Percentiles rank a stretch among this genome's conserved stretches.
These are phyloP conservation scores for Podaxis sp. DNA, from an alignment of 768 basidiomycete genomes.

Conservation along the genomic window DNA sequence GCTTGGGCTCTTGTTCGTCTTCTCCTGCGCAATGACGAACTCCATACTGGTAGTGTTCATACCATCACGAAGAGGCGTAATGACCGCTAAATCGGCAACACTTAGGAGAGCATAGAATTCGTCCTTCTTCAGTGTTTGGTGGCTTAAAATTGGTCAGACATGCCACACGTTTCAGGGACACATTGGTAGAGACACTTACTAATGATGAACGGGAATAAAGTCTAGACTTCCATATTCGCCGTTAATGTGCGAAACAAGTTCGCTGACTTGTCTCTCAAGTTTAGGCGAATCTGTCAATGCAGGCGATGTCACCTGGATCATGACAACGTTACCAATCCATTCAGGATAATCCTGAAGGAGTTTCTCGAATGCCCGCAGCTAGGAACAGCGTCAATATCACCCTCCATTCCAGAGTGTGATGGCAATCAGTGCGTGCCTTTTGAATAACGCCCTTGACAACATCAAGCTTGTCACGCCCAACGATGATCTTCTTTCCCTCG, in stretches of 20 bases:
- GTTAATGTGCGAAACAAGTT: constrained; percentile 93
- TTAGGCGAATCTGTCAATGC: constrained; percentile 90
- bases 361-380: constrained; percentile 95
- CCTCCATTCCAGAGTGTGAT: background rate
- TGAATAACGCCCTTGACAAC: constrained; percentile 98
- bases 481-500: constrained; percentile 97
- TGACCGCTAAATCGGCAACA: constrained; percentile 92
- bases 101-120: constrained; percentile 95
- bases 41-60: constrained; percentile 99
- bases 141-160: constrained; percentile 44
- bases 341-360: constrained; percentile 91
- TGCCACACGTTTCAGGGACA: no score
- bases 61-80: constrained; percentile 93
- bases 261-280: constrained; percentile 89
- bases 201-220: constrained; percentile 97
- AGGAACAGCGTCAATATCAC: constrained; percentile 4
- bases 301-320: constrained; percentile 93
- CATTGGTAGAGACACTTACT: constrained; percentile 51
- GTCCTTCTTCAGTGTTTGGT: constrained; percentile 95
- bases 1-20: constrained; percentile 79
- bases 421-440: constrained; percentile 53
- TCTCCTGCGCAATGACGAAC: constrained; percentile 91
- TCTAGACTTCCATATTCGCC: constrained; percentile 93
- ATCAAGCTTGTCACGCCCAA: constrained; percentile 95
- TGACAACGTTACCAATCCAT: constrained; percentile 88